Evolutionary conservation across 2,329 filamentous ascomycete genomes (phyloP).

Genomic region (Massarina eburnea): DNA sequence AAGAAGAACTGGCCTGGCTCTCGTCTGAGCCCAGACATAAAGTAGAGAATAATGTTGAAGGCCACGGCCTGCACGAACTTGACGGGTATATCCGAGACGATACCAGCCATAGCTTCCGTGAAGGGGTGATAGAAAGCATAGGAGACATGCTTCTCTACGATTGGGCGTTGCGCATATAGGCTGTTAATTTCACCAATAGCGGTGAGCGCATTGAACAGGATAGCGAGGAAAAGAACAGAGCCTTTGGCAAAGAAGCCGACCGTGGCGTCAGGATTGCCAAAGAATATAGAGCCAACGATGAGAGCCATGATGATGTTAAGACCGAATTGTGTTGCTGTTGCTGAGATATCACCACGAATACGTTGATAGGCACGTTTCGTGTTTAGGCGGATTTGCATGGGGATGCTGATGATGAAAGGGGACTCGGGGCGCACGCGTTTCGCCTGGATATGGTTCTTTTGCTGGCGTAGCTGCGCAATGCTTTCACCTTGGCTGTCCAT

Average conservation of each 20-base stretch:
- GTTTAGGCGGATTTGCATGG: slow-evolving; percentile 46
- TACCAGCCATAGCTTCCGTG: slow-evolving; percentile 79
- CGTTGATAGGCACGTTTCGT: slow-evolving; percentile 36
- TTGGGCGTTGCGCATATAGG: slow-evolving; percentile 80
- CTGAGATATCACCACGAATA: slow-evolving; percentile 36
- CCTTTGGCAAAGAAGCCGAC: slow-evolving; percentile 58
- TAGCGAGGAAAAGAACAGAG: slow-evolving; percentile 61
- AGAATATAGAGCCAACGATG: slow-evolving; percentile 65
- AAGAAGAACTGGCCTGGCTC: slow-evolving; percentile 78
- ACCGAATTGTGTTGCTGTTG: slow-evolving; percentile 39
- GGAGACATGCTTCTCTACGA: slow-evolving; percentile 84
- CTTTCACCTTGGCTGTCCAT: slow-evolving; percentile 42
- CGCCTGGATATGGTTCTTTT: slow-evolving; percentile 55
- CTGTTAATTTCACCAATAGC: slow-evolving; percentile 55
- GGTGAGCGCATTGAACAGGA: slow-evolving; percentile 61
- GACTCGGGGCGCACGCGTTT: slow-evolving; percentile 58
- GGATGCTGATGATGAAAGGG: slow-evolving; percentile 59
- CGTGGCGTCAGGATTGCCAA: slow-evolving; percentile 52
- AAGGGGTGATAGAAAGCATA: slow-evolving; percentile 89
- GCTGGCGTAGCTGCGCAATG: slow-evolving; percentile 39
- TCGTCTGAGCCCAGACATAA: slow-evolving; percentile 76
- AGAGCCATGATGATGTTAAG: slow-evolving; percentile 59
- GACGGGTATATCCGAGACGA: slow-evolving; percentile 81
- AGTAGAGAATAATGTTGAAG: slow-evolving; percentile 82
- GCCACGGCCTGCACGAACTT: slow-evolving; percentile 70